Evolutionary conservation across 2,329 filamentous ascomycete genomes (phyloP), one percentile per base, ranked within the genome.

Genomic region (Fusarium camptoceras): DNA sequence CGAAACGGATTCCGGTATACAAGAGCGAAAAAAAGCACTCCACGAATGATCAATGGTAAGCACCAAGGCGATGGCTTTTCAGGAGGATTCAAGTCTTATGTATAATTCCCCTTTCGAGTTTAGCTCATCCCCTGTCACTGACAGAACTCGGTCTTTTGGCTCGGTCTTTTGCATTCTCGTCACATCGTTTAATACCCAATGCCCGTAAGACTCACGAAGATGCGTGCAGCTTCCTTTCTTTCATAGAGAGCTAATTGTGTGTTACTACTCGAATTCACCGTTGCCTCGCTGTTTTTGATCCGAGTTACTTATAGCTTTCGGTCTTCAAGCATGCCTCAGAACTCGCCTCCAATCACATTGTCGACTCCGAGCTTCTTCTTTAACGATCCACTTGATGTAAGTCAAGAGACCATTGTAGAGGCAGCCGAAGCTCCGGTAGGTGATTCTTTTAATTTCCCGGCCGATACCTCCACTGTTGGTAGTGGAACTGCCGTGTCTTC

Each of bases 311-410:
- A 14, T 18, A 18, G 15, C 46, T 24, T 20, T 28, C n/a, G 27
- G 31, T 18, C 20, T 25, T 50, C 20, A n/a, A 66, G 31, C 49
- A 66, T 66, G 63, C 20, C 62, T 39, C 25, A 11, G 6, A 43
- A 66, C 41, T 66, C 55, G 34, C 55, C 55, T 30, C 62, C 48
- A 34, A 67, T 55, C 55, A 66, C 39, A 16, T 48, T 61, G 22
- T 60, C 50, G 44, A 65, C 59, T 28, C 66, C 66, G 18, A 57
- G 64, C 44, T 68, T 71, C 55, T 68, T 71, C 28, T 69, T 71
- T 24, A 55, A 64, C 55, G 61, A 47, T 20, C 55, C 64, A 24
- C 30, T 66, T 11, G 66, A 56, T 46, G 61, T 42, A 53, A 59
- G 25, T n/a, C 64, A 69, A 9, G 59, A 37, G 24, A 50, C 18